Base-by-base conservation (phyloP, 257 asterid species). In the Anisodus tanguticus region DNA sequence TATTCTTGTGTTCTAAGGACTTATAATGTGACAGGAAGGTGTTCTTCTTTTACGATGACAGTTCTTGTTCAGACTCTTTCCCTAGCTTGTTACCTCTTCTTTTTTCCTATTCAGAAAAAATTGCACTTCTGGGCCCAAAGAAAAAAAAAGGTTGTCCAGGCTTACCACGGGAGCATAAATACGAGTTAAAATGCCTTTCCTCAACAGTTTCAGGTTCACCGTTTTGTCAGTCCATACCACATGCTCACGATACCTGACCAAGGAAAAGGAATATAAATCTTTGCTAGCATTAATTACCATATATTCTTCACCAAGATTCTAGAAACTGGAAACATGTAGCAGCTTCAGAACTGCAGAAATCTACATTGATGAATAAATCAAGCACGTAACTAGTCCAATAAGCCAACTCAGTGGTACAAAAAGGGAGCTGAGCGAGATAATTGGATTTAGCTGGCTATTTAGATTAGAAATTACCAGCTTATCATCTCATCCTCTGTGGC, bases 401-500 rank as follows among this genome's bases (percentile, higher is more conserved):
- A 53, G 31, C 82, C 49, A 77, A 53, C 64, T 77, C 13, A 51
- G 64, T 53, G 22, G 8, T 77, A 77, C 26, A 26, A 53, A 31
- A 77, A 77, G 82, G 22, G 49, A 76, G 31, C 64, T 53, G 49
- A 77, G 22, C 8, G 0, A 53, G 63, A 77, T 35, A 26, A 77
- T 26, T 26, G 64, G 64, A 77, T 53, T 77, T 53, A 15, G 47
- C 64, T 12, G 35, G 31, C 82, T 51, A 53, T 77, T 26, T 4
- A 63, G 5, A 62, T 59, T 58, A 85, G 85, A 37, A 13, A 69
- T 87, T 93, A 97, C 99, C 98, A 97, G 90, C 79, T 93, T 83
- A 92, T 86, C 99, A 97, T 95, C 91, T 95, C 99, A 86, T 95
- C 98, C 88, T 95, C 93, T 35, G 99, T 92, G 70, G 99, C 99